Evolutionary conservation across 2,329 filamentous ascomycete genomes (phyloP), one percentile per base, ranked within the genome.

Genomic region (Cylindrodendrum hubeiense): DNA sequence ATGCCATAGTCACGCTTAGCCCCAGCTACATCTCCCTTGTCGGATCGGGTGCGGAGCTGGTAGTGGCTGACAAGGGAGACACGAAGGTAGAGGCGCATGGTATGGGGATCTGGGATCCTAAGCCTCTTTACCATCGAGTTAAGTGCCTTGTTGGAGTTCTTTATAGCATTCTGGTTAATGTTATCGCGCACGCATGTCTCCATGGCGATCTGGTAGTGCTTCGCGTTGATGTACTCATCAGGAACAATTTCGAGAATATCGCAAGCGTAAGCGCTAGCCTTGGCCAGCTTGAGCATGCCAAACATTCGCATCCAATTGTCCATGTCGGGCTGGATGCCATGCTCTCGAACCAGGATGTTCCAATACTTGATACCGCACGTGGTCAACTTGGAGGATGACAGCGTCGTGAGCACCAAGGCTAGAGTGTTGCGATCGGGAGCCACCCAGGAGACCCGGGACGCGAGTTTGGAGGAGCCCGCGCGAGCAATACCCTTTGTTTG

Each of bases 301-400:
- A 98, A 83, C 73, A 93, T 90, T 68, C 85, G 83, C 68, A 89
- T 84, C 80, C 90, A 92, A 75, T 93, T 94, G 67, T 90, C 85
- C 9, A 82, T 73, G 76, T 98, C 95, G 1, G 95, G 94, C 2
- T 82, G 76, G 64, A 98, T 80, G n/a, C 80, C 80, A 76, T 89
- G 85, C 13, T 84, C 79, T 2, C 83, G 77, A 7, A 91, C 92
- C 62, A 98, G 82, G 6, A 91, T 76, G 19, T 91, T 83, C 95
- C 95, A 98, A 79, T 98, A 98, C 33, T 85, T 85, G 56, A 86
- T 80, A n/a, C 89, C 92, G n/a, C 87, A 79, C 15, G 86, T 85
- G 8, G 88, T 87, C 56, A 87, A 85, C 55, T 87, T 86, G 33
- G 90, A 85, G 33, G 87, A 84, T 13, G 85, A 80, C 55, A 93